Base-by-base conservation (phyloP, 768 basidiomycete species). In the Podaxis sp. region DNA sequence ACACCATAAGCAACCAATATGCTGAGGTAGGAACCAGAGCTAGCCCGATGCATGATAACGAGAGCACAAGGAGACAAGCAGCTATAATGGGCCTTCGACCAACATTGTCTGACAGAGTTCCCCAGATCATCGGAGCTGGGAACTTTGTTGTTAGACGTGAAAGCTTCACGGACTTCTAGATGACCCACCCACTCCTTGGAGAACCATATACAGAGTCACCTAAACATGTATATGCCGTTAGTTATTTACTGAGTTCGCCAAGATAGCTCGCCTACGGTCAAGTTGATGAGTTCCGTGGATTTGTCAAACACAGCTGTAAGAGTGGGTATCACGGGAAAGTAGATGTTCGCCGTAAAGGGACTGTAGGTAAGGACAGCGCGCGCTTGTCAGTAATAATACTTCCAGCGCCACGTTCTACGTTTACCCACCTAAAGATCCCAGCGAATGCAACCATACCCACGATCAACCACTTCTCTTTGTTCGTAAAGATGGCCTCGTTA, bases 1-100 rank as follows among this genome's bases (percentile, higher is more conserved):
- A 80, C 13, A 95, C 67, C 77, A 95, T 81, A 11, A 95, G 76
- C 5, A 92, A 75, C 91, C 90, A 94, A 71, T 90, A 95, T 3
- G 81, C 88, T 4, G 76, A 77, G 3, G 79, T 79, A 1, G 82
- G 82, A 26, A 79, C 77, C 9, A 82, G 72, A 0, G 82, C 83
- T 15, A 84, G 71, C 12, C 82, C 83, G 75, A 93, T 76, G 68
- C 91, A 94, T 2, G 91, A 84, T 6, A 84, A 60, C 8, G 85
- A 76, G 39, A 93, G 79, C 40, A 92, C 79, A 11, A 84, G 65
- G 33, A 95, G 73, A 67, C 90, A 93, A 2, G 73, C 77, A 40
- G 88, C 75, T 69, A 86, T 85, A 57, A 87, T 83, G 0, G 83
- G 86, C 33, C 90, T 77, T 61, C 91, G 77, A 33, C 91, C 91